These are phyloP conservation scores for Phalaenopsis hybrid DNA, from an alignment of 116 monocot genomes.

Conservation along the genomic window DNA sequence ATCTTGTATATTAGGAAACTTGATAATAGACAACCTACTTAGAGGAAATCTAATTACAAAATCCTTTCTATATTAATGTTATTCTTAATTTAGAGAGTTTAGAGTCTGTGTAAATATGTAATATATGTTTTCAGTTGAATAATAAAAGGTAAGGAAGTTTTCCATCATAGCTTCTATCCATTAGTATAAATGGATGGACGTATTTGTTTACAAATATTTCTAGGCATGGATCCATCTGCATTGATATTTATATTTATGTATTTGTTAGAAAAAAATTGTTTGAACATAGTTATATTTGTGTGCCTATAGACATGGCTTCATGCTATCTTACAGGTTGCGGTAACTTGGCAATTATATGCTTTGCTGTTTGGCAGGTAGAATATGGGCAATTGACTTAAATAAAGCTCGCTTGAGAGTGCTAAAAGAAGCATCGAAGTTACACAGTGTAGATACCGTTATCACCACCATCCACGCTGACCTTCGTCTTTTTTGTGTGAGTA, in stretches of 20 bases:
- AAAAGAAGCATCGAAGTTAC: constrained; percentile 53
- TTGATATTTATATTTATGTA: neutral
- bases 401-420: constrained; percentile 85
- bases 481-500: constrained; percentile 64
- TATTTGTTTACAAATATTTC: neutral
- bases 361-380: constrained; percentile 38
- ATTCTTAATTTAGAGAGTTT: no score
- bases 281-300: neutral
- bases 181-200: neutral
- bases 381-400: constrained; percentile 80
- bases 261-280: neutral
- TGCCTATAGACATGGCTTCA: neutral
- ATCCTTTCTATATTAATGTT: no score
- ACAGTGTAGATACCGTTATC: constrained; percentile 52
- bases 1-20: no score
- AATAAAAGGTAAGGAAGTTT: neutral
- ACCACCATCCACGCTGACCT: constrained; percentile 59
- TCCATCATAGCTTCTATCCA: neutral
- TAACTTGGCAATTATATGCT: neutral
- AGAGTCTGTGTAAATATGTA: no score
- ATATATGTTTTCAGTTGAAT: no score
- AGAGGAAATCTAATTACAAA: no score
- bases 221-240: neutral
- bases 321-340: neutral
- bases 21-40: no score